Evolutionary conservation across 306 rosid species (phyloP).

Genomic region (Aeschynomene evenia): DNA sequence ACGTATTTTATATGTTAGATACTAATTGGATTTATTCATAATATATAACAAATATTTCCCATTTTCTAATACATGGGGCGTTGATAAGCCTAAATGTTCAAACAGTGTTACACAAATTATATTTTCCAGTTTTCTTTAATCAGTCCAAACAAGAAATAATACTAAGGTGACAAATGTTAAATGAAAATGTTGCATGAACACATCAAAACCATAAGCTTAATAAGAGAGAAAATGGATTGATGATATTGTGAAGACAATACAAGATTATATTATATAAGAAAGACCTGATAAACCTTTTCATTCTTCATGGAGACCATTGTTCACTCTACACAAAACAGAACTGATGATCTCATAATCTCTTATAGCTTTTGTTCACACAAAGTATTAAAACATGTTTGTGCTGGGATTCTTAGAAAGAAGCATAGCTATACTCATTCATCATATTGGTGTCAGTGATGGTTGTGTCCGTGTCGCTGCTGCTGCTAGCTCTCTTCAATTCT

Average conservation of each 20-base stretch:
- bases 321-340: slow-evolving; percentile 20
- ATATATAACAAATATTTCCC: too few species aligned
- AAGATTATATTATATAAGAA: too few species aligned
- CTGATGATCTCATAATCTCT: slow-evolving; percentile 2
- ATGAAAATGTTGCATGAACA: neutral
- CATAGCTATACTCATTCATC: slow-evolving; percentile 41
- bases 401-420: slow-evolving; percentile 31
- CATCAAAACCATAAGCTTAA: neutral
- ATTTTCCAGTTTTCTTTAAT: neutral
- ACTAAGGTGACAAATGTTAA: neutral
- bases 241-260: neutral
- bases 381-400: slow-evolving; percentile 13
- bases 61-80: neutral
- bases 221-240: neutral
- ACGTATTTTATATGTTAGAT: too few species aligned
- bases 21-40: too few species aligned
- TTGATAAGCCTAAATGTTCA: neutral
- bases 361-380: neutral
- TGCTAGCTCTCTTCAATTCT: slow-evolving; percentile 37
- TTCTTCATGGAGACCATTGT: neutral
- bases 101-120: neutral
- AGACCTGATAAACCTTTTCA: neutral
- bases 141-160: neutral
- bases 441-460: slow-evolving; percentile 66
- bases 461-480: slow-evolving; percentile 56